These are phyloP conservation scores for Cicer yamashitae DNA, from an alignment of 306 rosid genomes.

Conservation along the genomic window DNA sequence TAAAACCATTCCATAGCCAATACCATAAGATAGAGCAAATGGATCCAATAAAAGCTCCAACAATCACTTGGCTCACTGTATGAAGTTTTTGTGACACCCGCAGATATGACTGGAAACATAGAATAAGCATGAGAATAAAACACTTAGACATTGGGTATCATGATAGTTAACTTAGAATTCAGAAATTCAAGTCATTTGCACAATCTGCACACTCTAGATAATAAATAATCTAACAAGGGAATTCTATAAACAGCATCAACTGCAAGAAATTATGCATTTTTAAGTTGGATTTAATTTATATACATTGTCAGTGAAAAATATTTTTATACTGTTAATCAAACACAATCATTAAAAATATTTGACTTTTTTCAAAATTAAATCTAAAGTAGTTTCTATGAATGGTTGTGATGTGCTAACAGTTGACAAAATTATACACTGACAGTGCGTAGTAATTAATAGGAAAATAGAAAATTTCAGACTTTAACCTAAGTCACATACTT, in stretches of 20 bases:
- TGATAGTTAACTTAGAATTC: constrained; percentile 14
- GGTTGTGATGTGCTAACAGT: no score
- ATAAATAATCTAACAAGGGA: neutral
- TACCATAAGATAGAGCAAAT: constrained; percentile 55
- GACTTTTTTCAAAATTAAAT: no score
- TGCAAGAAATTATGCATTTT: neutral
- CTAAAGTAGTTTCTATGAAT: no score
- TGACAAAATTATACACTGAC: no score
- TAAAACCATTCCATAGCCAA: constrained; percentile 62
- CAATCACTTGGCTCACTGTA: constrained; percentile 64
- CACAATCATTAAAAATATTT: no score
- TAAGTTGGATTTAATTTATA: no score
- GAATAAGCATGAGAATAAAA: constrained; percentile 36
- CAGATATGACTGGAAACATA: constrained; percentile 68
- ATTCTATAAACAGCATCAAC: neutral
- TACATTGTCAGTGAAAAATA: no score
- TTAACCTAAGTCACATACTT: no score
- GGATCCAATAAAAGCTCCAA: constrained; percentile 64
- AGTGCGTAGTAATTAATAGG: no score
- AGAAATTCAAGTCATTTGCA: constrained; percentile 1
- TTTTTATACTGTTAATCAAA: no score
- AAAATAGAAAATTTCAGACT: no score
- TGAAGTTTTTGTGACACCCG: constrained; percentile 69
- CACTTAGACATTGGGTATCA: constrained; percentile 11
- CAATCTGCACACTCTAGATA: neutral